A percentile compares a stretch with the other conserved stretches of the same genome.
These are phyloP conservation scores for Ambrosiella beaveri DNA, from an alignment of 2,329 filamentous ascomycete genomes.

Conservation along the genomic window DNA sequence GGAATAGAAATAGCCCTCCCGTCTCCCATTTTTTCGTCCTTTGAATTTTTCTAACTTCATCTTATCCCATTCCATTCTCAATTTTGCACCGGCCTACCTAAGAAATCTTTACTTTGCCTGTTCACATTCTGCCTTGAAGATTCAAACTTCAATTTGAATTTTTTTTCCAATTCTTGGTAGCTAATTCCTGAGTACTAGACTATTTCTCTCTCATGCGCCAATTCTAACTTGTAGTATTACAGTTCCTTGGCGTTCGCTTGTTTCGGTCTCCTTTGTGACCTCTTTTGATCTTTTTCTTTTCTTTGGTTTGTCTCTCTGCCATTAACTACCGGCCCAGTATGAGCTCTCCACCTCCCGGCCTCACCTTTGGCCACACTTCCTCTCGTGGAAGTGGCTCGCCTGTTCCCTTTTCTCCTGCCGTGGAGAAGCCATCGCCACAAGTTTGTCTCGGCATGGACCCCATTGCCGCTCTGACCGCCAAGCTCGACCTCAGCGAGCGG, in stretches of 20 bases:
- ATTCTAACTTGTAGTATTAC: not conserved
- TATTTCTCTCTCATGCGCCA: no score
- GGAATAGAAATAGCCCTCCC: not conserved
- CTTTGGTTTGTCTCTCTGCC: not conserved
- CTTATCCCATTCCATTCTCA: constrained; percentile 5
- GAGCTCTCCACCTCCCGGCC: constrained; percentile 5
- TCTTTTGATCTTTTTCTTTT: not conserved
- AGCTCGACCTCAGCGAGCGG: no score
- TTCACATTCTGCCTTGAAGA: no score
- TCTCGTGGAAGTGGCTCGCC: not conserved
- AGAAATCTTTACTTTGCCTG: no score
- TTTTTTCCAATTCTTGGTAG: no score
- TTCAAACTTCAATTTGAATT: no score
- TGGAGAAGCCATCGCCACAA: no score
- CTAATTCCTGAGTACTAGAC: not conserved
- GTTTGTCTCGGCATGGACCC: no score
- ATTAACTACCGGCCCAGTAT: not conserved
- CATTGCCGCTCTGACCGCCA: no score
- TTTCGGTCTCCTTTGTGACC: not conserved
- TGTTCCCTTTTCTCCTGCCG: not conserved
- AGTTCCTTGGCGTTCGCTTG: not conserved
- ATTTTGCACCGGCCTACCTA: not conserved
- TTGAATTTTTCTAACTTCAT: not conserved
- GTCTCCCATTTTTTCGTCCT: not conserved
- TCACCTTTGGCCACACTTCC: constrained; percentile 2